Percentiles rank a stretch among this genome's conserved stretches.
These are phyloP conservation scores for Penicillium sp. DNA, from an alignment of 2,329 filamentous ascomycete species.

Conservation along the genomic window DNA sequence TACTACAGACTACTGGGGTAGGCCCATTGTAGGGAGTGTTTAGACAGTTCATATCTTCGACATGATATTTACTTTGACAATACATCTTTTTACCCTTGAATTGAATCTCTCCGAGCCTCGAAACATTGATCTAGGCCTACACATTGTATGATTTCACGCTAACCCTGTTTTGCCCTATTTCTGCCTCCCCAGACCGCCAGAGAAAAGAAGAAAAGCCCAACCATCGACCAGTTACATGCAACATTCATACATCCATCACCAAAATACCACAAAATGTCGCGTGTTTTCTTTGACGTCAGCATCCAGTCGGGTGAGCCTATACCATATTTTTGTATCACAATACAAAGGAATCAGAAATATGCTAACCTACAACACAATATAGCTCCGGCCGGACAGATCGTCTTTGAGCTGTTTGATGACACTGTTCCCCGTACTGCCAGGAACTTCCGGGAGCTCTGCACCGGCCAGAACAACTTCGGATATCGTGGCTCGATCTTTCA, in stretches of 20 bases:
- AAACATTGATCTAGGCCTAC: not conserved
- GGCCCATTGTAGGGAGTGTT: not conserved
- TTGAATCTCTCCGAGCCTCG: too few relatives aligned
- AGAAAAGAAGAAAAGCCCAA: not conserved
- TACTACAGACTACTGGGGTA: not conserved
- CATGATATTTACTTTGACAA: not conserved
- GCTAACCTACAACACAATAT: not conserved
- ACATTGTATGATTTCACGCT: not conserved
- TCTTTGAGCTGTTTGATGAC: not conserved
- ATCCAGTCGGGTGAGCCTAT: not conserved
- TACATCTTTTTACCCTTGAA: not conserved
- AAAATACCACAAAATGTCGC: not conserved
- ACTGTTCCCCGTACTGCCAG: not conserved
- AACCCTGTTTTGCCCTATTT: not conserved
- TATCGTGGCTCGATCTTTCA: slow-evolving; percentile 78
- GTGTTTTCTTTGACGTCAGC: not conserved
- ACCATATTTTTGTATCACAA: not conserved
- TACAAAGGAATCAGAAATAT: not conserved
- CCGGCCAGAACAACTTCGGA: slow-evolving; percentile 1
- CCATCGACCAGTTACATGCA: not conserved
- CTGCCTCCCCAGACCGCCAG: not conserved
- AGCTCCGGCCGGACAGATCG: not conserved
- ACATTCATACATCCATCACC: not conserved
- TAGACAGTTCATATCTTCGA: not conserved
- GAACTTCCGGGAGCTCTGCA: not conserved